Base-by-base conservation (phyloP, 164 flowering plant genomes). In the Aristolochia contorta region DNA sequence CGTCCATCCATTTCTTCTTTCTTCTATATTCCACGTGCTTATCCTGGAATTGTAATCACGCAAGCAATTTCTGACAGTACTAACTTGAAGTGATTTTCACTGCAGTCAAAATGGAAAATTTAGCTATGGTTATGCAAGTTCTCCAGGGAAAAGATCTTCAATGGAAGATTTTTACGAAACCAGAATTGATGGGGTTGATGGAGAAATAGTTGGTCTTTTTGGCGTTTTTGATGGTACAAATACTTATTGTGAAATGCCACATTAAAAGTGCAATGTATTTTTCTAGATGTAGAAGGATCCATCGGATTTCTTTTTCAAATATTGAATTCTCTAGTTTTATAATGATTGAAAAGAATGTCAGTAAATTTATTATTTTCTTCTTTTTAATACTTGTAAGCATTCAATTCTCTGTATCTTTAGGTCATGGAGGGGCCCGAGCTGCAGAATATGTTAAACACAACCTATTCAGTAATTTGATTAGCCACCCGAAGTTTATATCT, bases 121-220 rank as follows among this genome's bases (percentile, higher is more conserved):
- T 74, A 93, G 97, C 80, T 93, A 89, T 77, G 98, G 98, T 62
- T 93, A 84, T 83, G 90, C 98, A 49, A 93, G 98, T 75, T 87
- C 94, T 58, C 82, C 87, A 0, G 98, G 98, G 52, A 93, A 93
- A 70, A 80, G 98, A 66, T 73, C 97, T 65, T 87, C 98, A 46
- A 93, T 93, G 98, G 98, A 93, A 75, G 98, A 93, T 68, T 93
- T 93, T 63, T 90, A 83, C 66, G 98, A 89, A 71, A 86, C 97
- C 50, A 80, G 96, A 72, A 85, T 93, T 72, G 93, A 85, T 71
- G 93, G 94, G 49, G 84, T 93, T 41, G 89, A 86, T 46, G 98
- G 98, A 65, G 93, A 93, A 72, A 81, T 83, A 62, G 90, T 93
- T 74, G 98, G 97, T 53, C 91, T 93, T 0, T 93, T 93, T 79